A percentile compares a stretch with the other conserved stretches of the same genome.
Evolutionary conservation across 768 basidiomycete species (phyloP).

Genomic region (Phylloporus sp.): DNA sequence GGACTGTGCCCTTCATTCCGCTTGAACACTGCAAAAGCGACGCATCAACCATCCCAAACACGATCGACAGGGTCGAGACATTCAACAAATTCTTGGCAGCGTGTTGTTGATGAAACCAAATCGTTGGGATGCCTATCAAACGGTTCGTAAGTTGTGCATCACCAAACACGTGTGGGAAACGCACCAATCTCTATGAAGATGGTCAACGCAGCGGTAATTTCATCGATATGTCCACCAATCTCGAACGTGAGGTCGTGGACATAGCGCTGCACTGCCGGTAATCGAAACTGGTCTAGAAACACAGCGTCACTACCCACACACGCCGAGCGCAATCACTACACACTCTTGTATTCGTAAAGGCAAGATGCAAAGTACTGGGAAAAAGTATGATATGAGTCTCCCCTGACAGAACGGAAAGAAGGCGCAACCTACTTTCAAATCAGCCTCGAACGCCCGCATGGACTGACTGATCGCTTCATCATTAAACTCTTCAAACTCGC

Average conservation of each 20-base stretch:
- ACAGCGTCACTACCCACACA: neutral
- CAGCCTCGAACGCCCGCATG: conserved; percentile 44
- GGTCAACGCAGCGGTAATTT: conserved; percentile 42
- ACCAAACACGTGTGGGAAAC: conserved; percentile 8
- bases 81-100: conserved; percentile 45
- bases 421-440: conserved; percentile 37
- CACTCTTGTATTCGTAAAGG: conserved; percentile 43
- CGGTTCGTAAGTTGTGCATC: neutral
- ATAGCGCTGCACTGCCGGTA: conserved; percentile 49
- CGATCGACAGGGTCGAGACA: conserved; percentile 51
- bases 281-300: conserved; percentile 44
- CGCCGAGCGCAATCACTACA: neutral
- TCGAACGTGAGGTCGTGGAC: conserved; percentile 45
- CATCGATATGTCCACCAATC: conserved; percentile 49
- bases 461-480: conserved; percentile 48
- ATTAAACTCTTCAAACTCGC: conserved; percentile 53
- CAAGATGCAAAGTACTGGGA: conserved; percentile 49
- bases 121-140: conserved; percentile 45
- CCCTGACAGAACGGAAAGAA: neutral
- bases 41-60: conserved; percentile 50
- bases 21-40: conserved; percentile 44
- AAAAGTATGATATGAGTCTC: neutral
- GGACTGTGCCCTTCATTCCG: conserved; percentile 22
- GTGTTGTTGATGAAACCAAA: conserved; percentile 51
- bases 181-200: conserved; percentile 51